Base-by-base conservation (phyloP, 1,284 basidiomycete species). In the Ceratobasidium sp. region DNA sequence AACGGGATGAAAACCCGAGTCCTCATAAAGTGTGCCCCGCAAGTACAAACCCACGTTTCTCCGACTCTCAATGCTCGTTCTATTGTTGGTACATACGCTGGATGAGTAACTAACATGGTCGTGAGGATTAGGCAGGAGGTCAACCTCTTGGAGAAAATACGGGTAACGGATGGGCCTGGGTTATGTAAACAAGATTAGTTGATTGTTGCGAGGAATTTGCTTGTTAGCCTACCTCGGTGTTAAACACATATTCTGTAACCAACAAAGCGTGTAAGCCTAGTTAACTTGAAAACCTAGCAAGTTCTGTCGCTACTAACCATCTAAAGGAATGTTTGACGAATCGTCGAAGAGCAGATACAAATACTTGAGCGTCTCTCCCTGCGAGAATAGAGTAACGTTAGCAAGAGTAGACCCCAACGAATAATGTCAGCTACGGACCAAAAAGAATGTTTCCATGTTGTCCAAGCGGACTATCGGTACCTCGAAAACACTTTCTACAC, bases 331-430 rank as follows among this genome's bases (percentile, higher is more conserved):
- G 21, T 86, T 82, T 53, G 79, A 81, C 16, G 84, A 83, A 74
- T 93, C 91, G 56, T 88, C 86, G 76, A 97, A 98, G 4, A 97
- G 80, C 71, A 98, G 79, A 76, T 91, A 98, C 46, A 99, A 80
- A 78, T 99, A 99, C 78, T 99, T 98, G 69, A 98, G 79, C 4
- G 95, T 98, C 79, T 98, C 95, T 74, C 89, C 89, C 87, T 89
- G 76, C 66, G 47, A 69, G 42, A 42, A 42, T 36, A 56, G 19
- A 71, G 11, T 47, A 58, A 2, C 2, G 41, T 14, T 42, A 13
- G n/a, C 50, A 30, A 68, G 21, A 39, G 60, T 14, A 23, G 1
- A 21, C 16, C 8, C 19, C 5, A 14, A 7, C 19, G 13, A 53
- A 21, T 25, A 47, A 56, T 4, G 39, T 33, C n/a, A 27, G 6